A percentile compares a stretch with the other conserved stretches of the same genome.
phyloP scores from a whole-genome alignment of 768 basidiomycete genomes.

The Leucosporidium scottii region DNA sequence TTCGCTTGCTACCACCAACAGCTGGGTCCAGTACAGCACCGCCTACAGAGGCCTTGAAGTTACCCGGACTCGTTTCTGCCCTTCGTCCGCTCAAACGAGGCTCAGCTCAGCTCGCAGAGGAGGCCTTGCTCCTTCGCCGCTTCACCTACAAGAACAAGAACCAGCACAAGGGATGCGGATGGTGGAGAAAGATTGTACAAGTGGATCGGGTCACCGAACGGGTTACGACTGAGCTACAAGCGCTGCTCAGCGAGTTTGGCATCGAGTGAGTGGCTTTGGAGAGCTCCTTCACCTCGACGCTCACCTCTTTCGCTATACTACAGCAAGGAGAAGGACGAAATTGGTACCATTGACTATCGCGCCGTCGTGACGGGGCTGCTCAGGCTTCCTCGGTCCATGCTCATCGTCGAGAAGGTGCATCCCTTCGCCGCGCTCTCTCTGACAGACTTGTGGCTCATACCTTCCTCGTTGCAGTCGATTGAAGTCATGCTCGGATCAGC shows the following conservation, averaged over 20 bases:
- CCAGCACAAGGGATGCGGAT: constrained; percentile 24
- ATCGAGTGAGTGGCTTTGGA: constrained; percentile 7
- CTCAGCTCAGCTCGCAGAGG: constrained; percentile 10
- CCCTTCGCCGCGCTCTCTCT: not conserved
- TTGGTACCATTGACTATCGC: not conserved
- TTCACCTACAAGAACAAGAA: constrained; percentile 36
- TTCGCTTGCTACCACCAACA: too few species aligned
- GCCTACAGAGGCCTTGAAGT: too few species aligned
- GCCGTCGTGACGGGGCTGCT: constrained; percentile 3
- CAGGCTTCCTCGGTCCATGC: constrained; percentile 9
- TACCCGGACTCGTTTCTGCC: constrained; percentile 29
- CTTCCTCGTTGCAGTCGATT: constrained; percentile 2
- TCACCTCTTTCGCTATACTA: not conserved
- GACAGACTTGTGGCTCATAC: too few species aligned
- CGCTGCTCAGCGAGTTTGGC: constrained; percentile 7
- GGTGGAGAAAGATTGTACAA: constrained; percentile 26
- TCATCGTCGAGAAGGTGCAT: constrained; percentile 23
- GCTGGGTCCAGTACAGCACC: too few species aligned
- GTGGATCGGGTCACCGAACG: constrained; percentile 7
- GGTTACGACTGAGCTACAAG: constrained; percentile 8
- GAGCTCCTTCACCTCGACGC: not conserved
- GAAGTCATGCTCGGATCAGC: constrained; percentile 18
- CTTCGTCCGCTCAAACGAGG: constrained; percentile 25
- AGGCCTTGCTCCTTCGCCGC: constrained; percentile 15
- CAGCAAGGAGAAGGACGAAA: constrained; percentile 18